Evolutionary conservation across 2,329 filamentous ascomycete species (phyloP), one percentile per base, ranked within the genome.

Genomic region (Penicillium occitanis): DNA sequence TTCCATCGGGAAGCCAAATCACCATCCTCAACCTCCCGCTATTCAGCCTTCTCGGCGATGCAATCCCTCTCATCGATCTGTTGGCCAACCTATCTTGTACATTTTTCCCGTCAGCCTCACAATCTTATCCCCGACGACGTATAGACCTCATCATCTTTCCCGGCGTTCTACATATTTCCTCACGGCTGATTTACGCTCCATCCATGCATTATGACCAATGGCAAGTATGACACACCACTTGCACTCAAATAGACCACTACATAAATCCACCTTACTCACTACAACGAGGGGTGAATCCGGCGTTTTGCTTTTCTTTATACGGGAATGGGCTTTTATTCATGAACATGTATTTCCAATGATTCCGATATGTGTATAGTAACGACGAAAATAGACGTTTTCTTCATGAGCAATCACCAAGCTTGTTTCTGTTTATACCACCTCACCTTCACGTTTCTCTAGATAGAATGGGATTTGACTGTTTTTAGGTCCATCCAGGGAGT

Each of bases 401-500:
- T 11, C 28, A 55, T 35, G 4, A 19, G n/a, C 30, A 55, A 35
- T 55, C 30, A 19, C n/a, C 3, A 14, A 57, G 5, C 1, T 2
- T 10, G n/a, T 11, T 19, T 57, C 5, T 37, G 5, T 11, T 57
- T 22, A 64, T 30, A 60, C 63, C 5, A n/a, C 33, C 17, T 28
- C 33, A n/a, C 53, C 40, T 40, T 58, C 40, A 28, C 14, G 42
- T 14, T 10, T 37, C 14, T 22, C 33, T 25, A 2, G 8, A 25
- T 40, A 5, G 22, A 40, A 17, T 37, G n/a, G n/a, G 19, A 57
- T 22, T 37, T 40, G 5, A 59, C 8, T 33, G 50, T 19, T 70
- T 83, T 83, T n/a, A 91, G 72, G 0, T 89, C 89, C 72, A 90
- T 75, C 77, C 82, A 88, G 0, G 88, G 88, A 0, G 83, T 87